Evolutionary conservation across 768 basidiomycete species (phyloP).

Genomic region (Punctularia strigosozonata): DNA sequence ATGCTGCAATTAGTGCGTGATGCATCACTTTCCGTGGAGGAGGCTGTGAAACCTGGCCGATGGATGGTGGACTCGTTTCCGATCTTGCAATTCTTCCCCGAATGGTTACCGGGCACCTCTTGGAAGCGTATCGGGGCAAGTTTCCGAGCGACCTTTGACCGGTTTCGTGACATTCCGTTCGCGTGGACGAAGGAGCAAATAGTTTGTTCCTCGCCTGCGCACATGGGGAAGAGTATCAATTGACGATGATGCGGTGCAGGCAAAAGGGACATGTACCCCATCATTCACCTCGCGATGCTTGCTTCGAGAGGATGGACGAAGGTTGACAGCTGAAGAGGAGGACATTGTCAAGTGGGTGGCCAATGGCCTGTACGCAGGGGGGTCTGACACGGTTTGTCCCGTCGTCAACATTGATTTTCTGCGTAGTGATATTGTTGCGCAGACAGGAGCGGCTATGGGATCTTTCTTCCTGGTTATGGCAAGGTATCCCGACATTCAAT

Average conservation of each 20-base stretch:
- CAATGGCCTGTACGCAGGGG: constrained; percentile 10
- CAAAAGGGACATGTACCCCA: neutral
- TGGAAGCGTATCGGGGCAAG: constrained; percentile 7
- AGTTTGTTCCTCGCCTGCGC: constrained; percentile 1
- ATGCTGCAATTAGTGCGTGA: constrained; percentile 2
- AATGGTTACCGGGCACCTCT: constrained; percentile 11
- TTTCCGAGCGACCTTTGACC: constrained; percentile 4
- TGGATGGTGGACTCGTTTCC: constrained; percentile 9
- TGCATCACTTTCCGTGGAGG: neutral
- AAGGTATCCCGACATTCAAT: constrained; percentile 29
- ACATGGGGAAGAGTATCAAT: neutral
- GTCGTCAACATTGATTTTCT: neutral
- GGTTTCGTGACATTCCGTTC: constrained; percentile 6
- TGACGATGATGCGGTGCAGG: neutral
- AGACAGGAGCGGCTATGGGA: neutral
- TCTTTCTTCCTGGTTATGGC: constrained; percentile 5
- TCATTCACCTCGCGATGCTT: neutral
- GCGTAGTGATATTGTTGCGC: neutral
- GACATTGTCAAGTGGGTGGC: constrained; percentile 10
- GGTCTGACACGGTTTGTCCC: constrained; percentile 12
- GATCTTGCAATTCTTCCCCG: constrained; percentile 7
- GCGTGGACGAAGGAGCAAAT: constrained; percentile 9
- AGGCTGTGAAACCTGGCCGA: constrained; percentile 2
- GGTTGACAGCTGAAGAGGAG: constrained; percentile 1
- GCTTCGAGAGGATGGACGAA: neutral